Conservation (phyloP, 495 filamentous ascomycete species). For the Apiosordaria backusii region DNA sequence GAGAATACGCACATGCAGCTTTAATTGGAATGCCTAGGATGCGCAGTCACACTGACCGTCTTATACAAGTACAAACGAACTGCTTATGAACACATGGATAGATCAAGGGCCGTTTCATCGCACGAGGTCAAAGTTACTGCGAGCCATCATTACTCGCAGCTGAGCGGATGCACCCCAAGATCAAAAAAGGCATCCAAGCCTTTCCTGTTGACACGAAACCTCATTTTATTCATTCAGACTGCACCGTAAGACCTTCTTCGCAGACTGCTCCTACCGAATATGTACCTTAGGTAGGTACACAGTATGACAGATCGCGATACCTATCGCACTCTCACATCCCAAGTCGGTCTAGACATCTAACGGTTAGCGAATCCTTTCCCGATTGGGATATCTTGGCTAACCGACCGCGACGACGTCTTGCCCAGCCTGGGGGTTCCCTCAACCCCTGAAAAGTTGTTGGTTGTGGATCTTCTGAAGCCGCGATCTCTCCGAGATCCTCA, state of each 20-base stretch:
- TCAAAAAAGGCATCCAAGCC: constrained; percentile 8
- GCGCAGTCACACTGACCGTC: not conserved
- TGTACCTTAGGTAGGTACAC: no score
- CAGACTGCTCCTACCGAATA: no score
- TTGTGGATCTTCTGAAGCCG: constrained; percentile 27
- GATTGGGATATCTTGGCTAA: constrained; percentile 18
- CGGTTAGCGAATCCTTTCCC: not conserved
- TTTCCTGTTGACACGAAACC: not conserved
- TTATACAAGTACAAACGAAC: no score
- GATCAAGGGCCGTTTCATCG: constrained; percentile 5
- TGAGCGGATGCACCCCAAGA: constrained; percentile 10
- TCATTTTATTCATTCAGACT: no score
- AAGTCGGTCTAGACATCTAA: no score
- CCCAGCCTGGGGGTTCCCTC: constrained; percentile 9
- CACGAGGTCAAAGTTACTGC: not conserved
- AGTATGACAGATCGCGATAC: no score
- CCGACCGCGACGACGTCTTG: constrained; percentile 16
- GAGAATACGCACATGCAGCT: no score
- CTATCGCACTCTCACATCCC: no score
- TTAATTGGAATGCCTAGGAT: constrained; percentile 10
- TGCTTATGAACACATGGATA: not conserved
- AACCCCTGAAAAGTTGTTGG: constrained; percentile 17
- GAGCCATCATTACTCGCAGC: constrained; percentile 14
- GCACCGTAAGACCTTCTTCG: no score
- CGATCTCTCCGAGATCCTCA: constrained; percentile 31